A percentile compares a stretch with the other conserved stretches of the same genome.
Conservation (phyloP, 2,329 filamentous ascomycete species). For the Stachybotrys chartarum region DNA sequence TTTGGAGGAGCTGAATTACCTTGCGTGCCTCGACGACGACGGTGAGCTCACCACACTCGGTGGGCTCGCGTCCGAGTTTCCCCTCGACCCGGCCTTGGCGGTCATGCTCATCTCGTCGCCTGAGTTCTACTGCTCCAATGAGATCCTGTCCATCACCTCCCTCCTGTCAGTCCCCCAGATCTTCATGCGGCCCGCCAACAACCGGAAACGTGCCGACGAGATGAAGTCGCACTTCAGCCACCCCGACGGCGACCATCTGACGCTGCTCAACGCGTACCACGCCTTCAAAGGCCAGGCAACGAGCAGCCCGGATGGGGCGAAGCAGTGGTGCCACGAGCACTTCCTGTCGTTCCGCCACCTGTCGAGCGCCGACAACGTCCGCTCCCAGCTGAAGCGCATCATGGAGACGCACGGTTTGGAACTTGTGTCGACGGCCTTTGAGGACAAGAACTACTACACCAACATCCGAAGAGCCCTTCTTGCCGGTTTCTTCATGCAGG, state of each 20-base stretch:
- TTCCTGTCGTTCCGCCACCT: slow-evolving; percentile 86
- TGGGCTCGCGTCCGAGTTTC: slow-evolving; percentile 86
- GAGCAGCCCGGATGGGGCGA: slow-evolving; percentile 57
- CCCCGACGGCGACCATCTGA: slow-evolving; percentile 89
- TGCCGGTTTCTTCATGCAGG: slow-evolving; percentile 98
- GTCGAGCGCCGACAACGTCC: slow-evolving; percentile 89
- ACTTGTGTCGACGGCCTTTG: slow-evolving; percentile 80
- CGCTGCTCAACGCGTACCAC: slow-evolving; percentile 95
- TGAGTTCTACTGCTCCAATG: slow-evolving; percentile 98
- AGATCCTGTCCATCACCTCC: slow-evolving; percentile 91
- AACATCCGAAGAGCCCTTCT: slow-evolving; percentile 93
- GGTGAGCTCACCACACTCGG: slow-evolving; percentile 85
- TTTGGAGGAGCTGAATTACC: slow-evolving; percentile 93
- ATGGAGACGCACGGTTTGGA: slow-evolving; percentile 91
- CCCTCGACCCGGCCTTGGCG: slow-evolving; percentile 84
- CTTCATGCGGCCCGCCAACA: slow-evolving; percentile 78
- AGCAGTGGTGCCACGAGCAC: slow-evolving; percentile 95
- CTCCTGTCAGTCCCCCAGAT: slow-evolving; percentile 91
- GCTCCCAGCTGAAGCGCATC: slow-evolving; percentile 83
- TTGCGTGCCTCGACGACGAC: slow-evolving; percentile 93
- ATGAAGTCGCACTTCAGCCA: slow-evolving; percentile 96
- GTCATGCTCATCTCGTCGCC: slow-evolving; percentile 98
- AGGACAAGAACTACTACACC: slow-evolving; percentile 95
- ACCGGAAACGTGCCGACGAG: slow-evolving; percentile 87
- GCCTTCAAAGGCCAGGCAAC: slow-evolving; percentile 75